Conservation (phyloP, 164 flowering plant genomes). For the Chimonanthus praecox region DNA sequence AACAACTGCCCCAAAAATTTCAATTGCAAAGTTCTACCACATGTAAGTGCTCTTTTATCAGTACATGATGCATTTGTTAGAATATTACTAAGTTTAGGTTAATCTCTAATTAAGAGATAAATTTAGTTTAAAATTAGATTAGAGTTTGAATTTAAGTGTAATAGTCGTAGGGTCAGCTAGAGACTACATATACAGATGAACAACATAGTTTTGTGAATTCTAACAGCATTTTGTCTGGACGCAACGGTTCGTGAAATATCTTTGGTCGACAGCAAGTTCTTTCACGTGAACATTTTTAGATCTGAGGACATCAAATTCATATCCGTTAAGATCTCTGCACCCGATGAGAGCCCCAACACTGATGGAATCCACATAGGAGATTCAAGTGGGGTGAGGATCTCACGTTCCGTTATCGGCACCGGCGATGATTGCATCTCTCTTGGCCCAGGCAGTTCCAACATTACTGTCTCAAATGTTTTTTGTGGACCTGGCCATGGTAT, state of each 20-base stretch:
- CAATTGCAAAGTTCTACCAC: conserved; percentile 12
- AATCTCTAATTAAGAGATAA: too few relatives aligned
- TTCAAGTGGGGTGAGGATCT: conserved; percentile 2
- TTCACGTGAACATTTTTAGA: conserved; percentile 26
- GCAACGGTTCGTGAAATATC: conserved; percentile 16
- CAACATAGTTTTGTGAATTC: not conserved
- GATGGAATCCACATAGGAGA: conserved; percentile 22
- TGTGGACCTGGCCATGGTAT: not conserved
- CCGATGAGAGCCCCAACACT: conserved; percentile 18
- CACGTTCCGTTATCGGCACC: conserved; percentile 5
- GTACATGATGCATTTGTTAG: not conserved
- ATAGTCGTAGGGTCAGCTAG: too few relatives aligned
- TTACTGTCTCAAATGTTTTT: not conserved
- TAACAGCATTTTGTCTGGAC: conserved; percentile 4
- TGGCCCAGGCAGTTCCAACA: not conserved
- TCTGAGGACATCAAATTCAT: conserved; percentile 18
- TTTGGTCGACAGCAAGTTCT: conserved; percentile 28
- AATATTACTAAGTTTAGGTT: too few relatives aligned
- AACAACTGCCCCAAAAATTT: conserved; percentile 1
- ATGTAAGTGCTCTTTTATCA: not conserved
- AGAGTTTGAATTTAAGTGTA: too few relatives aligned
- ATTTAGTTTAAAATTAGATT: too few relatives aligned
- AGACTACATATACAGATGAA: not conserved
- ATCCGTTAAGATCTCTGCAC: conserved; percentile 12
- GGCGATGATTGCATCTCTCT: conserved; percentile 1